Evolutionary conservation across 2,329 filamentous ascomycete genomes (phyloP), one percentile per base, ranked within the genome.

Genomic region (Fusarium zealandicum): DNA sequence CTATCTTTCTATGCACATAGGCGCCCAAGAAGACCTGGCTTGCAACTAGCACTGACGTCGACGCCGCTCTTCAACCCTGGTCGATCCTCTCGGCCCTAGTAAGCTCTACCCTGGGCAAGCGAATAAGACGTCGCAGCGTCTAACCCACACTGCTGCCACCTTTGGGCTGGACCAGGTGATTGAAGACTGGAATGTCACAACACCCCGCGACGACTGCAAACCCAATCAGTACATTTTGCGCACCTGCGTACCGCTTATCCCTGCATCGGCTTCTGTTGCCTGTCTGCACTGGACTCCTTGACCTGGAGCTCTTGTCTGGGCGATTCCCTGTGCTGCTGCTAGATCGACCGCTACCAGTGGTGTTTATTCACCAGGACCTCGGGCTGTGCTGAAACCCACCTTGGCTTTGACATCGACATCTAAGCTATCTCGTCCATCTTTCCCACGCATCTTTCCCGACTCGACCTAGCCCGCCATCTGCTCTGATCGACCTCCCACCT

Each of bases 61-160:
- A 59, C 57, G 38, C 35, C 12, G 53, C 39, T 54, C 54, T 54
- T 31, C 44, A 62, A 55, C 65, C 65, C 67, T 63, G 66, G 69
- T 61, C 66, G 64, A 68, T 71, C 66, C 67, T 71, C 65, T 67
- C 60, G 67, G 67, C 56, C 46, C 58, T 51, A 63, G 54, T 63
- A 65, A 50, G 52, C 53, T 64, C 49, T 45, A 57, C 63, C 56
- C 63, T 58, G 57, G 56, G 62, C 64, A 68, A 64, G 62, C 69
- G 65, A 70, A 71, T 73, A 65, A 69, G 63, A 73, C 69, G 61
- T 64, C 65, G 61, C 64, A 68, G 70, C 69, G 69, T 66, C 69
- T 70, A 69, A 60, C 63, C 64, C 65, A 59, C 63, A 64, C 61
- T 59, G 53, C 57, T 66, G 42, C 63, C 55, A 66, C 58, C 63